Evolutionary conservation across 1,284 basidiomycete genomes (phyloP).

Genomic region (Ganoderma resinaceum): DNA sequence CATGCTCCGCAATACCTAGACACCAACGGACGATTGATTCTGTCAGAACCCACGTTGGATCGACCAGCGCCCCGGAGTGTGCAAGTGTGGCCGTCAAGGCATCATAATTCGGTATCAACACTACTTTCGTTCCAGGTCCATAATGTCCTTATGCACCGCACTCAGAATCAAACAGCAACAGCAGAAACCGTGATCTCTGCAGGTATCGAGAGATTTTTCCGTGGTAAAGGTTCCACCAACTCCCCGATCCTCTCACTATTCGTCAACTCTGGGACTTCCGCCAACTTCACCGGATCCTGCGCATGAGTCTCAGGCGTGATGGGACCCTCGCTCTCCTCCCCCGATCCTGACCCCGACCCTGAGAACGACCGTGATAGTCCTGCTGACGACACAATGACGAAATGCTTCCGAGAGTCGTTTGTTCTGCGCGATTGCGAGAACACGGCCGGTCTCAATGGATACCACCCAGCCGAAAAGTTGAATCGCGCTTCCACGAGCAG

Average conservation of each 20-base stretch:
- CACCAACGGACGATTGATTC: conserved; percentile 4
- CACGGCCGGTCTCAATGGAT: not conserved
- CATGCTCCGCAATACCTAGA: conserved; percentile 18
- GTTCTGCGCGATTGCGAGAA: not conserved
- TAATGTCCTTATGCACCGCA: not conserved
- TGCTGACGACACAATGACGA: conserved; percentile 3
- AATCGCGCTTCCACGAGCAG: not conserved
- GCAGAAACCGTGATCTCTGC: not conserved
- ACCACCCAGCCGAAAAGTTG: not conserved
- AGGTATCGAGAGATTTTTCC: not conserved
- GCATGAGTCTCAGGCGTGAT: conserved; percentile 30
- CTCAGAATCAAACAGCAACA: no score
- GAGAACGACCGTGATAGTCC: conserved; percentile 2
- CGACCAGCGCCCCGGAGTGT: not conserved
- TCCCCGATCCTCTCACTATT: conserved; percentile 24
- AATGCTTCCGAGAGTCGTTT: conserved; percentile 3
- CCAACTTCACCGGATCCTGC: conserved; percentile 22
- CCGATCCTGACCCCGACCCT: conserved; percentile 21
- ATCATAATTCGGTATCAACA: not conserved
- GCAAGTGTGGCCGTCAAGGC: not conserved
- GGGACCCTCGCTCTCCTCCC: conserved; percentile 26
- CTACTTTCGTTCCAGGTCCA: not conserved
- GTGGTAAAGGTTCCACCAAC: not conserved
- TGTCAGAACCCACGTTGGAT: not conserved
- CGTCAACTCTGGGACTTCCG: conserved; percentile 26